phyloP scores from a whole-genome alignment of 2,329 filamentous ascomycete species.

The Penicillium aurantiogriseum region DNA sequence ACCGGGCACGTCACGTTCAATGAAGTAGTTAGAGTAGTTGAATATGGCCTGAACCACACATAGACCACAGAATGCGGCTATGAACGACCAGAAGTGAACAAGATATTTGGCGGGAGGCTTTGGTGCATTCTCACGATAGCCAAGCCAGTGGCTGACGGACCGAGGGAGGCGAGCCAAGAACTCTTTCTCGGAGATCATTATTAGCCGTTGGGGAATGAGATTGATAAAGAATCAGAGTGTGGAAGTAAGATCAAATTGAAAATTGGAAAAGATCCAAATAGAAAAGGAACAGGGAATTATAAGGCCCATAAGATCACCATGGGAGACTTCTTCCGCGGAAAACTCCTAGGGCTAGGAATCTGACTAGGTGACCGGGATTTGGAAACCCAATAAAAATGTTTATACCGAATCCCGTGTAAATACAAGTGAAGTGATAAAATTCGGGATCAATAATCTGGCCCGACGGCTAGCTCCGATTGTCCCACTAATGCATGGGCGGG shows the following conservation, averaged over 20 bases:
- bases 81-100: conserved; percentile 26
- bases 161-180: conserved; percentile 16
- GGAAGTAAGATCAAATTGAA: background rate
- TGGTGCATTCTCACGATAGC: conserved; percentile 23
- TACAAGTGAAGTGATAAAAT: background rate
- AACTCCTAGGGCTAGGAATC: background rate
- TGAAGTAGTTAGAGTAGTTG: conserved; percentile 20
- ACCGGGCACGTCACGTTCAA: background rate
- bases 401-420: background rate
- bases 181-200: conserved; percentile 26
- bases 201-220: no score
- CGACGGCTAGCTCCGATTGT: background rate
- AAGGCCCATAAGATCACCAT: background rate
- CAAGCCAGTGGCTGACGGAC: conserved; percentile 29
- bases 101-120: conserved; percentile 22
- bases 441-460: background rate
- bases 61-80: conserved; percentile 27
- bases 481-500: background rate
- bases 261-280: background rate
- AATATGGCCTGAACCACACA: conserved; percentile 25
- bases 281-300: background rate
- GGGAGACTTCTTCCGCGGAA: background rate
- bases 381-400: background rate
- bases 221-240: background rate
- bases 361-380: background rate